phyloP scores from a whole-genome alignment of 2,329 filamentous ascomycete genomes.

The Botrytis fragariae region DNA sequence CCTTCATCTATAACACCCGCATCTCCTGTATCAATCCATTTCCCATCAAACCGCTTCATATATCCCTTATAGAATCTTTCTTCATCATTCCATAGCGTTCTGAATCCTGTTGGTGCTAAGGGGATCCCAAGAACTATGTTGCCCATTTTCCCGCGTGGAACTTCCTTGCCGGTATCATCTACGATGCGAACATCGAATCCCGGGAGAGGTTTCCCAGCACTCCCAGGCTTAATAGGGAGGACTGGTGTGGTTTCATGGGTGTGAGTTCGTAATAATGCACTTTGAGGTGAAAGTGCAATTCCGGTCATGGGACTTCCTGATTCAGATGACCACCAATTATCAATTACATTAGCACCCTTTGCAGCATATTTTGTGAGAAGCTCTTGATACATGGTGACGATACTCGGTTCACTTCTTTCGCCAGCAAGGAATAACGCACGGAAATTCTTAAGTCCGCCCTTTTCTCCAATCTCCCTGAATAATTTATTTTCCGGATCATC shows the following conservation, averaged over 20 bases:
- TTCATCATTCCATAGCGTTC: conserved; percentile 81
- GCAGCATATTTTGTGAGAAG: conserved; percentile 67
- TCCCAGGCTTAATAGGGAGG: conserved; percentile 72
- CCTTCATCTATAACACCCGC: conserved; percentile 81
- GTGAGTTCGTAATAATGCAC: conserved; percentile 51
- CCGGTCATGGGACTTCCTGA: conserved; percentile 68
- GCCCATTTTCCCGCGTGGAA: conserved; percentile 74
- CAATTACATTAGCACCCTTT: conserved; percentile 59
- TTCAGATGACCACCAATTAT: conserved; percentile 75
- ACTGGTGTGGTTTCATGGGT: conserved; percentile 43
- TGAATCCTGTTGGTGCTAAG: conserved; percentile 80
- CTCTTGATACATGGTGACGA: conserved; percentile 76
- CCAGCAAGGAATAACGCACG: conserved; percentile 81
- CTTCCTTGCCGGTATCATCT: conserved; percentile 72
- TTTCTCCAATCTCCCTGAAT: conserved; percentile 61
- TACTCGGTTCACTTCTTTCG: conserved; percentile 83
- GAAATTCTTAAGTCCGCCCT: conserved; percentile 69
- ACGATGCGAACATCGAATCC: conserved; percentile 87
- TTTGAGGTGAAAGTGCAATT: conserved; percentile 60
- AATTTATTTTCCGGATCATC: conserved; percentile 74
- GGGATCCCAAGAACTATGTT: conserved; percentile 87
- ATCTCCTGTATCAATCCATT: conserved; percentile 90
- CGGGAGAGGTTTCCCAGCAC: conserved; percentile 86
- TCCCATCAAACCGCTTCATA: conserved; percentile 73
- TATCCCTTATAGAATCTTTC: conserved; percentile 85